Percentiles rank a stretch among this genome's conserved stretches.
Evolutionary conservation across 352 stramenopile species (phyloP).

Genomic region (Halophytophthora polymorphica): DNA sequence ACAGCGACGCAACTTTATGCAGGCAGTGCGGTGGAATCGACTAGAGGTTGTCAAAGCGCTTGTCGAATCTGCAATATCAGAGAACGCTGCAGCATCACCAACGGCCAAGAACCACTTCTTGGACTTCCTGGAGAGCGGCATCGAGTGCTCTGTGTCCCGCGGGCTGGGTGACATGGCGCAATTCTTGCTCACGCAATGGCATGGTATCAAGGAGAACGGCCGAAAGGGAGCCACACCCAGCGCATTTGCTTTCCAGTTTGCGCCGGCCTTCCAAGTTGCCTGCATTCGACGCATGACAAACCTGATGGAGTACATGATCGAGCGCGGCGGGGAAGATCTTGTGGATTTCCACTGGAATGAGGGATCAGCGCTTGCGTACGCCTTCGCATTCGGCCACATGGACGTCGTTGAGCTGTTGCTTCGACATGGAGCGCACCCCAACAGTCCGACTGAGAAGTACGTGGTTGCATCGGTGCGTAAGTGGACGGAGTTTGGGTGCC

Average conservation of each 20-base stretch:
- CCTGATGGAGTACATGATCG: conserved; percentile 51
- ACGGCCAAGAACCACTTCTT: conserved; percentile 35
- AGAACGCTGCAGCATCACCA: conserved; percentile 9
- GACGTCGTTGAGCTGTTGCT: conserved; percentile 33
- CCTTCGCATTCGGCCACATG: conserved; percentile 56
- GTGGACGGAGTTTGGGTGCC: conserved; percentile 56
- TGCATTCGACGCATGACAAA: conserved; percentile 47
- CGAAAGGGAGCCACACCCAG: conserved; percentile 22
- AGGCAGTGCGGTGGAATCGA: conserved; percentile 58
- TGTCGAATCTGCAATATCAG: conserved; percentile 15
- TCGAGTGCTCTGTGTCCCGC: conserved; percentile 55
- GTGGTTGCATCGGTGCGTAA: conserved; percentile 56
- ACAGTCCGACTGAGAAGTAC: conserved; percentile 45
- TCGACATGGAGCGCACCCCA: conserved; percentile 39
- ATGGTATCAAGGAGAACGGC: conserved; percentile 40
- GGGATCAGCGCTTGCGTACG: conserved; percentile 53
- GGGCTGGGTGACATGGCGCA: conserved; percentile 66
- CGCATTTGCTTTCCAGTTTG: conserved; percentile 71
- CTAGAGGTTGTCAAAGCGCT: conserved; percentile 45
- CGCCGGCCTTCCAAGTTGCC: conserved; percentile 53
- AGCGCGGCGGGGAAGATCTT: conserved; percentile 49
- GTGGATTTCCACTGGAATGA: conserved; percentile 62
- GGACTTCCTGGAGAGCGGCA: conserved; percentile 55
- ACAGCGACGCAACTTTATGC: conserved; percentile 54
- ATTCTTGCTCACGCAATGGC: conserved; percentile 48